A percentile compares a stretch with the other conserved stretches of the same genome.
Evolutionary conservation across 2,329 filamentous ascomycete genomes (phyloP).

Genomic region (Aspergillus niger): DNA sequence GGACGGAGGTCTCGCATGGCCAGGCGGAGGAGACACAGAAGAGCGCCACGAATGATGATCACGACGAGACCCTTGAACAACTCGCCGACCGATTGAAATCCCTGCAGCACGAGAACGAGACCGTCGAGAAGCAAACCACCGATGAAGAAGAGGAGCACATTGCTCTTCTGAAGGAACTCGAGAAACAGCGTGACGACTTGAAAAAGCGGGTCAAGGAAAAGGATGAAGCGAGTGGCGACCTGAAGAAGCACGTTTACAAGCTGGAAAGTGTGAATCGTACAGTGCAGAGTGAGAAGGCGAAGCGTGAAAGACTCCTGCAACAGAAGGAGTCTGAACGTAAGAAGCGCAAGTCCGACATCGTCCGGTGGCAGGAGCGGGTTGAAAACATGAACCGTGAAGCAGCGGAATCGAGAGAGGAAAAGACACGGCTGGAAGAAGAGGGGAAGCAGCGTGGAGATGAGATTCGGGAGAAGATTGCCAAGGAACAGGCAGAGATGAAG

Average conservation of each 20-base stretch:
- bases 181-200: conserved; percentile 77
- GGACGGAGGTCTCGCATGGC: conserved; percentile 42
- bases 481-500: conserved; percentile 54
- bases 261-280: conserved; percentile 80
- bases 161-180: conserved; percentile 66
- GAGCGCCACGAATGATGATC: conserved; percentile 50
- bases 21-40: conserved; percentile 43
- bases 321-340: conserved; percentile 63
- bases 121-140: conserved; percentile 67
- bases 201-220: conserved; percentile 80
- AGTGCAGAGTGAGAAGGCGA: conserved; percentile 74
- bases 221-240: conserved; percentile 82
- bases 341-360: conserved; percentile 62
- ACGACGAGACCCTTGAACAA: conserved; percentile 70
- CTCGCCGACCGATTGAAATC: conserved; percentile 79
- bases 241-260: conserved; percentile 77
- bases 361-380: conserved; percentile 59
- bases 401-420: conserved; percentile 47
- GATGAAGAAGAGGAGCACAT: conserved; percentile 71
- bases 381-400: conserved; percentile 54
- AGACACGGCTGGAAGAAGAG: conserved; percentile 43
- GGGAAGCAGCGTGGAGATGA: conserved; percentile 44
- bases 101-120: conserved; percentile 81
- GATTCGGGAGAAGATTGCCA: conserved; percentile 46
- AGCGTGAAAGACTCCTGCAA: conserved; percentile 68